Evolutionary conservation across 2,329 filamentous ascomycete species (phyloP), one percentile per base, ranked within the genome.

Genomic region (Aspergillus transmontanensis): DNA sequence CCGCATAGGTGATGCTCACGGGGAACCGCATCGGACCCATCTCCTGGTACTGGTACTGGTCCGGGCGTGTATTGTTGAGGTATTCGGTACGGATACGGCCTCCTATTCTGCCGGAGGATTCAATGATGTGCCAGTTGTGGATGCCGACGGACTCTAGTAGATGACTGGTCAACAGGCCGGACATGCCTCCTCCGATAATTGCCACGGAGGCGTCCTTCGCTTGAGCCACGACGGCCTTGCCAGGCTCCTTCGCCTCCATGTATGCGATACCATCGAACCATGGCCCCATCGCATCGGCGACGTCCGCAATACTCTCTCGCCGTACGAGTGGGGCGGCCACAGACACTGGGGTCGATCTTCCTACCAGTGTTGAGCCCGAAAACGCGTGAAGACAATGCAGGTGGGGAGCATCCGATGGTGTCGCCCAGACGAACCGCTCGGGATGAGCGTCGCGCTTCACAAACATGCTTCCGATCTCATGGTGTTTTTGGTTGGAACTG

Each of bases 1-100:
- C 77, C 0, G 75, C 66, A 59, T 81, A 80, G 0, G 74, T 78
- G 55, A 81, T 74, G 50, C 72, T 74, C 28, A 79, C 73, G 0
- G 80, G 80, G 57, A 82, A 79, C 2, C 80, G 76, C 80, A 82
- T 82, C 0, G 80, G 80, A 0, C 80, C 80, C 74, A 82, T 80
- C 62, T 82, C 76, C 48, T 77, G 74, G 32, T 78, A 78, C 55
- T 78, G 75, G 36, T 77, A 75, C 6, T 78, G 66, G 10, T 75
- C 73, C 19, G 78, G 70, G 48, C 62, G 26, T 36, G 78, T 78
- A 48, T 75, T 72, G 63, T 80, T 81, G 4, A 83, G 71, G 58
- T 81, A 82, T 2, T 73, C 71, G 1, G 81, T 82, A 54, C 76
- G 77, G 32, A 83, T 78, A 4, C 81, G 77, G 1, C 81, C 81